Percentiles rank a stretch among this genome's conserved stretches.
Conservation (phyloP, 1,139 yeast species). For the Williopsis jadinii region DNA sequence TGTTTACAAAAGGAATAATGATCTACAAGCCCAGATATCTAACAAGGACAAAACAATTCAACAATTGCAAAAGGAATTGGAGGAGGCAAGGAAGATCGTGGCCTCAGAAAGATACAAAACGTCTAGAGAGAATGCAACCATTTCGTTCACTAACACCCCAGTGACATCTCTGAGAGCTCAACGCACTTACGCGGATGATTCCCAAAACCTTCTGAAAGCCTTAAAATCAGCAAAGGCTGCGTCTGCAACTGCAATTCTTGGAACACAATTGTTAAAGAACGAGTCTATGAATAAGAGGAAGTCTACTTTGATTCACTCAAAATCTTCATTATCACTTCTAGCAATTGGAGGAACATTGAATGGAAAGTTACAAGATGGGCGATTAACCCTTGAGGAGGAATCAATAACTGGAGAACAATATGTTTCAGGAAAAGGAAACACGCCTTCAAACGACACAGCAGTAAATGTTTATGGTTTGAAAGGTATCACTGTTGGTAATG, state of each 20-base stretch:
- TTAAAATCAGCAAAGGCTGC: not conserved
- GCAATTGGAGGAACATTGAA: no score
- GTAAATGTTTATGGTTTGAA: no score
- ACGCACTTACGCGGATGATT: not conserved
- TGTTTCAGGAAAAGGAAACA: no score
- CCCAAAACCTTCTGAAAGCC: conserved; percentile 1
- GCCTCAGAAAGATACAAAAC: conserved; percentile 61
- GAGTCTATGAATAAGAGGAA: not conserved
- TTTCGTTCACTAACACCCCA: conserved; percentile 8
- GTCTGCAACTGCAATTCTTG: not conserved
- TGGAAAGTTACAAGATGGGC: no score
- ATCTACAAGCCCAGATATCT: conserved; percentile 45
- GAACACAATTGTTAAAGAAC: not conserved
- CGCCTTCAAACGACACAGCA: no score
- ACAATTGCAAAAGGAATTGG: conserved; percentile 12
- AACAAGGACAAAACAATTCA: conserved; percentile 28
- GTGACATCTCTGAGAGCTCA: not conserved
- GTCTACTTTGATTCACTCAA: not conserved
- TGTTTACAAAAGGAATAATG: conserved; percentile 61
- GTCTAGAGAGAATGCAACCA: conserved; percentile 39
- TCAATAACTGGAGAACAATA: no score
- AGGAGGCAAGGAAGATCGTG: conserved; percentile 32
- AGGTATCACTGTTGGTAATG: no score
- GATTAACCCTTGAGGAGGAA: no score
- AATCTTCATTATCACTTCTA: conserved; percentile 1